Base-by-base conservation (phyloP, 768 basidiomycete species). In the Cyathus striatus region DNA sequence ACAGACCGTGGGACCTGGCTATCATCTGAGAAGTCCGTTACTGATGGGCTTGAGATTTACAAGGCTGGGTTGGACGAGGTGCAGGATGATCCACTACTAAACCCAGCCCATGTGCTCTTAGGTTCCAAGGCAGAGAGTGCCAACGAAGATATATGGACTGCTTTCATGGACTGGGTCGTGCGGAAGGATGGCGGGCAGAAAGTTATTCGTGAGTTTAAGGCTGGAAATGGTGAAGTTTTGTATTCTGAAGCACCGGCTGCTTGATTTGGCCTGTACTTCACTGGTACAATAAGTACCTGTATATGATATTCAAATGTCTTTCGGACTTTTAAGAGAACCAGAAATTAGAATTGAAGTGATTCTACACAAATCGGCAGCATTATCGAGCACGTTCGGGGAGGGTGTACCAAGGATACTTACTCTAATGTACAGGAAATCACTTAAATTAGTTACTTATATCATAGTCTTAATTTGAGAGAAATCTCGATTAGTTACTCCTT, bases 1-100 rank as follows among this genome's bases (percentile, higher is more conserved):
- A 76, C 70, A 1, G 76, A 78, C 44, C 67, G 63, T 12, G 78
- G 75, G 2, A 69, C 68, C 1, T 75, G 70, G 71, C 54, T 78
- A 4, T 72, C 73, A 3, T 68, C 70, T 1, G 52, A 65, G 2
- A 23, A 48, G 6, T 38, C 50, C 0, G 63, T 74, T 17, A 66
- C 57, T 0, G 52, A 51, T 4, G 23, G 46, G 2, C 45, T 78
- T 52, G 46, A 39, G 7, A 57, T 72, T 18, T 79, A 64, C 54
- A 68, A 69, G 41, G 51, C 60, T 12, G 76, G 75, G 3, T 51
- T 51, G 3, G 72, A 76, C 23, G 53, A 61, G 2, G 51, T 64
- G 21, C 53, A 58, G 9, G 27, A 30, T 1, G 73, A 76, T 45
- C 61, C 60, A 1, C 46, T 77, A 23, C 63, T 78, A 21, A 79